Base-by-base conservation (phyloP, 1,284 basidiomycete genomes). In the Fomitopsis pinicola region DNA sequence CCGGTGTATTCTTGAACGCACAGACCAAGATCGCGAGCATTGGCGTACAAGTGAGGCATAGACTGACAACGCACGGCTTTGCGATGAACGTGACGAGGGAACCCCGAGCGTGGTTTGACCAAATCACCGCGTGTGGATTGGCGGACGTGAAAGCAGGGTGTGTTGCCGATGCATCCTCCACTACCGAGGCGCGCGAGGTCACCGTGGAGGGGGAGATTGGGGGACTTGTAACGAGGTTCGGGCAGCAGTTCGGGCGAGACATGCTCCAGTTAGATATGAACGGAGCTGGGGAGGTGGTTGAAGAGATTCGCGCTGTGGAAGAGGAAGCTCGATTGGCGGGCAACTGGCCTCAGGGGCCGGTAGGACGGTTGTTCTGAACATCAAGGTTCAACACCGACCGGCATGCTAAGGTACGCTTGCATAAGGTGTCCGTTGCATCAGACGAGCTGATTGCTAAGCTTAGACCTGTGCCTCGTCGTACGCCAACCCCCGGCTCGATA, bases 31-130 rank as follows among this genome's bases (percentile, higher is more conserved):
- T 99, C 67, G 94, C 88, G 8, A 97, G 94, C 63, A 97, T 99
- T 62, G 97, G 97, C 55, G 94, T 99, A 57, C 96, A 98, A 75
- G 90, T 99, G 44, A 87, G 95, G 55, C 95, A 98, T 71, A 84
- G 97, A 40, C 83, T 99, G 62, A 95, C 95, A 38, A 92, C 89
- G 22, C 97, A 99, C 73, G 97, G 97, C 0, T 98, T 99, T 74
- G 87, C 96, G 2, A 79, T 98, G 72, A 99, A 99, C 74, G 80
- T 98, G 62, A 94, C 94, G 0, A 75, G 77, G 17, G 88, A 95
- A 65, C 94, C 93, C 2, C 72, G 86, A 17, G 69, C 77, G 15
- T 98, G 97, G 91, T 98, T 99, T 72, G 81, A 90, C 68, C 79
- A 85, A 62, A 86, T 99, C 46, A 87, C 97, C 1, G 97, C 97